Evolutionary conservation across 2,329 filamentous ascomycete species (phyloP), one percentile per base, ranked within the genome.

Genomic region (Penicillium sp.): DNA sequence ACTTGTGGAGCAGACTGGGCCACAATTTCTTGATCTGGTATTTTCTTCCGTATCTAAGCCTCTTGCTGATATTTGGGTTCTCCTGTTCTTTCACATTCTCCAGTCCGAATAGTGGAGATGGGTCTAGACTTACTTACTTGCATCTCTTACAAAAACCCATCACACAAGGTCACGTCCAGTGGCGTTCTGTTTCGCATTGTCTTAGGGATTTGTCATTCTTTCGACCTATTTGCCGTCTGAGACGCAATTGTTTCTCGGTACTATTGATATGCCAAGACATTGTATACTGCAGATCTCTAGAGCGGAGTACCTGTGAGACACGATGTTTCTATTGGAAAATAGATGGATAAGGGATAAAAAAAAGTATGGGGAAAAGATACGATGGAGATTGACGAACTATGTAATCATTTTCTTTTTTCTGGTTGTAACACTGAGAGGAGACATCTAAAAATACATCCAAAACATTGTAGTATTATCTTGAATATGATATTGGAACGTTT

Each of bases 221-320:
- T 43, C 33, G 19, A 5, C 25, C 5, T 29, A 27, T 27, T 31
- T 21, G n/a, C 8, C 25, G 19, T 43, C 37, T 33, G 49, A 43
- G 5, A 51, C 8, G 49, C 5, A 21, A 42, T 42, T 19, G 17
- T 10, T 27, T 50, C 12, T 10, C 13, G 13, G 5, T 41, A 37
- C 23, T 10, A n/a, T 41, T 12, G 50, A 25, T 8, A 8, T 41
- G 55, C 50, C 55, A 57, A 54, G 50, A 57, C 50, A 48, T 54
- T 37, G 23, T 54, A 54, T 48, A 54, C 40, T 37, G 47, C 40
- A 45, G 47, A 45, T 52, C 54, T 38, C 10, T n/a, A 48, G 33
- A 23, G 51, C 23, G 51, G 51, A 38, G 51, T 33, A 21, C 2
- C 4, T 27, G 3, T 46, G 41, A 45, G 10, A 46, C 29, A 19